phyloP scores from a whole-genome alignment of 2,329 filamentous ascomycete genomes.

The Fusarium torreyae region DNA sequence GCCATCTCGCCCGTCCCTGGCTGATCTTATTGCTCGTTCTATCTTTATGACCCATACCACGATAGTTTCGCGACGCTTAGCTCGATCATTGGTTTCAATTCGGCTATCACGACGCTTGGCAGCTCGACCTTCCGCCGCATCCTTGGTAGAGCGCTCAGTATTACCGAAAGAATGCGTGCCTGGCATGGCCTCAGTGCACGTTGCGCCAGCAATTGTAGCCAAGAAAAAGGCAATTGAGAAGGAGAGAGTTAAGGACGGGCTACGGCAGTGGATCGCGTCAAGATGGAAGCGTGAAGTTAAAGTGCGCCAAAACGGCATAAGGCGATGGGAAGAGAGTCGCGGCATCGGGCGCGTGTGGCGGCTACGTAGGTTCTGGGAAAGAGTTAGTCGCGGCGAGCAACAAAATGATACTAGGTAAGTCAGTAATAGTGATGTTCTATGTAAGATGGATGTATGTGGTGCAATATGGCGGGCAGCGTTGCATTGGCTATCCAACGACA shows the following conservation, averaged over 20 bases:
- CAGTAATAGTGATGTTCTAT: background rate
- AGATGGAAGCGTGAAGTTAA: constrained; percentile 69
- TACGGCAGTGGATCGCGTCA: constrained; percentile 75
- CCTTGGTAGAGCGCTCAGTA: constrained; percentile 74
- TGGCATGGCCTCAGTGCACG: constrained; percentile 57
- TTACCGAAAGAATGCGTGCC: constrained; percentile 75
- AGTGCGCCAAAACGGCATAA: constrained; percentile 64
- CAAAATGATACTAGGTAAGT: constrained; percentile 41
- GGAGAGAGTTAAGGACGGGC: constrained; percentile 76
- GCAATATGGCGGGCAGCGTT: background rate
- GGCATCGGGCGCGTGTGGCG: constrained; percentile 73
- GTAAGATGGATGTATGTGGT: constrained; percentile 11
- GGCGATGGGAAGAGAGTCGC: constrained; percentile 64
- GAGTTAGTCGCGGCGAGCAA: constrained; percentile 63
- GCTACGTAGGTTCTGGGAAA: constrained; percentile 77
- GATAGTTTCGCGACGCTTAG: constrained; percentile 74
- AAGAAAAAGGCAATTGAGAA: constrained; percentile 74
- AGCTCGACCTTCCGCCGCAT: constrained; percentile 70
- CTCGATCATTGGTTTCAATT: constrained; percentile 75
- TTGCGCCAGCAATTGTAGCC: constrained; percentile 75
- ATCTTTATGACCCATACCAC: constrained; percentile 79
- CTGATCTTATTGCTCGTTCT: constrained; percentile 73
- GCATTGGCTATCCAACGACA: background rate
- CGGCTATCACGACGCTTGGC: constrained; percentile 74
- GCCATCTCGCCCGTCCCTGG: constrained; percentile 70